A percentile compares a stretch with the other conserved stretches of the same genome.
phyloP scores from a whole-genome alignment of 805 yeast genomes.

The Candida schatavii region DNA sequence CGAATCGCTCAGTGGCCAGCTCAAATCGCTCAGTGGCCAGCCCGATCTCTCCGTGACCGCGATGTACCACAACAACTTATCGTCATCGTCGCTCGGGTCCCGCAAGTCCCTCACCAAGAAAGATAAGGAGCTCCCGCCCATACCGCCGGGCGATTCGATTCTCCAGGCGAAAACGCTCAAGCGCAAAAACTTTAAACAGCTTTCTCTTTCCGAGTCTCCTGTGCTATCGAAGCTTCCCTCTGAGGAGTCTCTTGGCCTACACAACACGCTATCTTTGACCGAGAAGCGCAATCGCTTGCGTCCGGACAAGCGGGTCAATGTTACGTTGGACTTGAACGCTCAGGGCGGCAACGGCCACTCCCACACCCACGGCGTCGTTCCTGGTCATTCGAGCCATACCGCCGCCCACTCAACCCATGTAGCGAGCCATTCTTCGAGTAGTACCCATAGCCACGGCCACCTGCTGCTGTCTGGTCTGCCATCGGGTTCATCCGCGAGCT shows the following conservation, averaged over 20 bases:
- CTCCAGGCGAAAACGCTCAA: slow-evolving; percentile 34
- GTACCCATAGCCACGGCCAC: no score
- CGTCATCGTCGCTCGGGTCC: slow-evolving; percentile 21
- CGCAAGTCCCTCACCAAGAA: slow-evolving; percentile 10
- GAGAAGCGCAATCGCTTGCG: slow-evolving; percentile 4
- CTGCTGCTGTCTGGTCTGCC: neutral
- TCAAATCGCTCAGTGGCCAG: no score
- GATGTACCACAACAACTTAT: slow-evolving; percentile 11
- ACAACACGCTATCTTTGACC: slow-evolving; percentile 1
- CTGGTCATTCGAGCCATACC: neutral
- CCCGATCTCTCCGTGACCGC: no score
- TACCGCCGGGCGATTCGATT: slow-evolving; percentile 29
- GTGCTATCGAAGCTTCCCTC: slow-evolving; percentile 1
- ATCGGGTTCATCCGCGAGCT: neutral
- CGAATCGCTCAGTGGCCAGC: no score
- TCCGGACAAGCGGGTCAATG: slow-evolving; percentile 2
- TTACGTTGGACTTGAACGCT: slow-evolving; percentile 4
- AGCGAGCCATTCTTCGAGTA: slow-evolving; percentile 1
- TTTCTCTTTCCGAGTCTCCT: slow-evolving; percentile 20
- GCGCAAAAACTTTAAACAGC: slow-evolving; percentile 39
- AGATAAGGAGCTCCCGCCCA: slow-evolving; percentile 39
- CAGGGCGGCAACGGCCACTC: no score
- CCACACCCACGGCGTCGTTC: neutral
- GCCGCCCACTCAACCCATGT: neutral
- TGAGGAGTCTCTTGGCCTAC: slow-evolving; percentile 4